Base-by-base conservation (phyloP, 208 protist genomes). In the Crithidia acanthocephali region DNA sequence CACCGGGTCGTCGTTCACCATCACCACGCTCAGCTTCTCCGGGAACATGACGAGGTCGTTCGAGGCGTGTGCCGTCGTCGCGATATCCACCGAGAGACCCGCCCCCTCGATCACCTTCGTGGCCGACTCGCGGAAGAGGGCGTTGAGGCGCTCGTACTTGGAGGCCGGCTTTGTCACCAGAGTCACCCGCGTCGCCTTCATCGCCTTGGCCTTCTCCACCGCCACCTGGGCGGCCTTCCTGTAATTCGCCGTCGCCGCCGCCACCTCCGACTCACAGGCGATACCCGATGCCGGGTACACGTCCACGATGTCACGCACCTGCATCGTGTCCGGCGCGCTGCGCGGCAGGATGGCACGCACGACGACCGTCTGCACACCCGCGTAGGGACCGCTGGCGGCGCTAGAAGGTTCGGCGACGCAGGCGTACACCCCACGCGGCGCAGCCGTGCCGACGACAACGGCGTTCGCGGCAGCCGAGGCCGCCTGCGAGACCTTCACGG, bases 31-130 rank as follows among this genome's bases (percentile, higher is more conserved):
- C 58, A 82, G 66, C 48, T 70, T 81, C 75, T 96, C 91, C 6
- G 91, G 88, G 53, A 91, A 84, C 72, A 93, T 68, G 33, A 94
- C 53, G 23, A 96, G 80, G 37, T 83, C 74, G 77, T 94, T 96
- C 15, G 83, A 64, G 2, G 77, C 87, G n/a, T 67, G 60, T 1
- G 86, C 77, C 18, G 91, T 94, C 51, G 64, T 68, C 15, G 81
- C 48, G 20, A 81, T 66, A 25, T 96, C 91, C 9, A 83, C 76
- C 13, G 79, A 59, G 37, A 93, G 68, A 8, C 91, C 91, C 8
- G 88, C 85, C 8, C 67, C 79, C 78, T 88, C 85, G 59, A 89
- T 79, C 30, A 74, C 69, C 57, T 84, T 80, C 58, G 67, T 79
- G 44, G 71, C 72, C 10, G 84, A 80, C 63, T 82, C 68, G 27